Conservation (phyloP, 176 grass and related monocot species). For the Luzula sylvatica region DNA sequence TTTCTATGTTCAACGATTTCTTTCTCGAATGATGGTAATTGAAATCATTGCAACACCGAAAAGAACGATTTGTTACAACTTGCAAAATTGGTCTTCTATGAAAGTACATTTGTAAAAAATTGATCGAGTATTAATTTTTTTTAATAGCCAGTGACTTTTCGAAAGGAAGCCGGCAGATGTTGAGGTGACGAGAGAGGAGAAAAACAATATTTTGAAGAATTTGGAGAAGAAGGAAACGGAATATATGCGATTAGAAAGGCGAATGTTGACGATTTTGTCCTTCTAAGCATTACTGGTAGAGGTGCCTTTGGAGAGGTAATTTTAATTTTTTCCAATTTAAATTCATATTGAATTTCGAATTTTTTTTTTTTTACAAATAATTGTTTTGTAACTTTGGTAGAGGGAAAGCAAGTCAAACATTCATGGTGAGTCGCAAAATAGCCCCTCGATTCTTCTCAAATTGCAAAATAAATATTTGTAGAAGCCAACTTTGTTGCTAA, state of each 20-base stretch:
- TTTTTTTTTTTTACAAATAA: constrained; percentile 10
- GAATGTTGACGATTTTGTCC: constrained; percentile 96
- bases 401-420: no score
- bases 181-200: constrained; percentile 91
- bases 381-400: no score
- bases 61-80: constrained; percentile 49
- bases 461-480: no score
- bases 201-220: constrained; percentile 86
- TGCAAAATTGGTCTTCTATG: not conserved
- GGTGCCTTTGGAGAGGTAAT: constrained; percentile 94
- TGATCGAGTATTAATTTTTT: constrained; percentile 21
- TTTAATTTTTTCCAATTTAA: no score
- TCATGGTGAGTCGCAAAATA: no score
- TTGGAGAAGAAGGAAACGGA: constrained; percentile 98
- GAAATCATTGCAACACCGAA: constrained; percentile 88
- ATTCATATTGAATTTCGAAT: not conserved
- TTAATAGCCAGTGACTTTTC: constrained; percentile 73
- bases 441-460: no score
- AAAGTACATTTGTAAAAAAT: not conserved
- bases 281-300: constrained; percentile 97
- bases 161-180: constrained; percentile 90
- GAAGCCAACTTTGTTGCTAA: no score
- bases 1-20: no score
- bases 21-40: no score
- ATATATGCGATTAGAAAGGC: constrained; percentile 93